Evolutionary conservation across 2,329 filamentous ascomycete species (phyloP).

Genomic region (Diaporthe sp.): DNA sequence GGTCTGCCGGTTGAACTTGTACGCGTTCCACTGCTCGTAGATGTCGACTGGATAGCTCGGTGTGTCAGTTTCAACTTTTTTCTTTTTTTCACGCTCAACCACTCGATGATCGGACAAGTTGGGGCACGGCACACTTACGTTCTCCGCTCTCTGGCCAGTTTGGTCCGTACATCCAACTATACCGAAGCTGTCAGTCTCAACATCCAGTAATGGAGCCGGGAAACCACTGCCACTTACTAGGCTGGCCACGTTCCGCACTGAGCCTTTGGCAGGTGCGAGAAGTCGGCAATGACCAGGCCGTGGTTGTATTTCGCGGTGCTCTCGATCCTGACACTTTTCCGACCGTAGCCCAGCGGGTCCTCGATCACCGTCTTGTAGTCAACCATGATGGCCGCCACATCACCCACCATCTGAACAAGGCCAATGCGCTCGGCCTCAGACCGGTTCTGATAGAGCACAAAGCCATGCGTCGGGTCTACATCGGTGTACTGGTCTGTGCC

Average conservation of each 20-base stretch:
- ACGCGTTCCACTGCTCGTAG: constrained; percentile 37
- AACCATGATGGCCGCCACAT: constrained; percentile 57
- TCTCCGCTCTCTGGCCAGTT: constrained; percentile 31
- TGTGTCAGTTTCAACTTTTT: not conserved
- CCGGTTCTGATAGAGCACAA: constrained; percentile 66
- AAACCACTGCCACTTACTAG: constrained; percentile 58
- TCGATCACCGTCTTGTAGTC: constrained; percentile 47
- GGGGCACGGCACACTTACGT: not conserved
- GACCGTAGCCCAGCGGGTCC: constrained; percentile 46
- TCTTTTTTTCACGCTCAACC: accelerated
- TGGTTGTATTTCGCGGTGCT: constrained; percentile 73
- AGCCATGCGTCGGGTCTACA: constrained; percentile 74
- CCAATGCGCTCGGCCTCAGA: constrained; percentile 52
- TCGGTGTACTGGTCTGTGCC: constrained; percentile 39
- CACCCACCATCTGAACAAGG: constrained; percentile 50
- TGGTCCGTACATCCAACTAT: constrained; percentile 32
- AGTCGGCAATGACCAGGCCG: constrained; percentile 78
- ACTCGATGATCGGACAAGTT: not conserved
- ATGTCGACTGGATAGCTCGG: constrained; percentile 10
- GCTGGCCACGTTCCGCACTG: constrained; percentile 81
- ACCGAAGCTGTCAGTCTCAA: not conserved
- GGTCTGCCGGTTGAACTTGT: constrained; percentile 31
- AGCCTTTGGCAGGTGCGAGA: constrained; percentile 76
- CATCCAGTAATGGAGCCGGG: not conserved
- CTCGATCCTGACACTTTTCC: constrained; percentile 74